Evolutionary conservation across 1,139 yeast genomes (phyloP), one percentile per base, ranked within the genome.

Genomic region (Magnusiomyces ingens): DNA sequence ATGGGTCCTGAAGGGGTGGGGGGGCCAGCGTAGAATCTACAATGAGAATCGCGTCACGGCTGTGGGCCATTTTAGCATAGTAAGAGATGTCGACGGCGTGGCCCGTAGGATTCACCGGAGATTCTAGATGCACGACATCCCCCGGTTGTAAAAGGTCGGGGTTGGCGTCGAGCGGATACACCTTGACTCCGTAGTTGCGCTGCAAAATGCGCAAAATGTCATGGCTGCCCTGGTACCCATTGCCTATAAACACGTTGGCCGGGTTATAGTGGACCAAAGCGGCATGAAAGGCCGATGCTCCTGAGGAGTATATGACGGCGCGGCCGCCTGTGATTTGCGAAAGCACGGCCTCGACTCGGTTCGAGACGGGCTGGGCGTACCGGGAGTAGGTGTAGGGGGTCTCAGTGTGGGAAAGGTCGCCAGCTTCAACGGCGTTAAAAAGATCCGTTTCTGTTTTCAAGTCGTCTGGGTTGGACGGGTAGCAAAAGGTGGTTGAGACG

Each of bases 11-110:
- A 54, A 90, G 71, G 6, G 96, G 96, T 15, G 95, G 95, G 22
- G 97, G 97, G 2, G 96, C 97, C 67, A 91, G 83, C 0, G 97
- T 91, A 0, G 96, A 79, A 67, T 91, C 98, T 6, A 90, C 84
- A 26, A 82, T 64, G 29, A 91, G 68, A 26, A 74, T 65, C 0
- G 95, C 95, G 2, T 90, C 89, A 54, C 77, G 75, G 0, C 74
- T 71, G 64, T 89, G 95, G 0, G 95, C 93, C 52, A 75, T 71
- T 2, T 78, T 72, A 1, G 91, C 89, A 64, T 76, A 85, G 52
- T 77, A 70, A 21, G 72, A 70, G 53, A 90, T 79, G 64, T 85
- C 88, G 52, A 74, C 71, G n/a, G 84, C 79, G 6, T 77, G 72
- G 1, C 96, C 96, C 52, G 77, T 79, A 18, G 97, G 97, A 67